These are phyloP conservation scores for Martiniozyma asiatica DNA, from an alignment of 1,139 yeast genomes.

Conservation along the genomic window DNA sequence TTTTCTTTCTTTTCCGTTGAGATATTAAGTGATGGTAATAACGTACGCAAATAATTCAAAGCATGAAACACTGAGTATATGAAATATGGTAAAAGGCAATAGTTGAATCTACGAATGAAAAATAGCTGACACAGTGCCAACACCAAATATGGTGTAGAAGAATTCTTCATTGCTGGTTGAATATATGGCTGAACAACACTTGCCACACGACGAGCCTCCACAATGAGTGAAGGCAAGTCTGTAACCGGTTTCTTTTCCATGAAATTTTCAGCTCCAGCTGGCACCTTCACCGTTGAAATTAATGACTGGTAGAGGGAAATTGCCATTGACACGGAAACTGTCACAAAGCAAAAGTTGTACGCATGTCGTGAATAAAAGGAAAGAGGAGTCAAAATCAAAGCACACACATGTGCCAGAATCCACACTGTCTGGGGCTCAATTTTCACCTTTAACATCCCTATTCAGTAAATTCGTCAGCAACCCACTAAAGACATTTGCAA, in stretches of 20 bases:
- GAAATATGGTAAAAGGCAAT: constrained; percentile 54
- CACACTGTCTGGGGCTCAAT: too few species aligned
- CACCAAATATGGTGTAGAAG: constrained; percentile 59
- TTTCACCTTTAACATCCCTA: too few species aligned
- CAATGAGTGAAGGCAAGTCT: constrained; percentile 3
- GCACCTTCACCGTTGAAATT: constrained; percentile 4
- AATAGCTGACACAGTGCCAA: constrained; percentile 56
- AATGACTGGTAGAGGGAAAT: constrained; percentile 52
- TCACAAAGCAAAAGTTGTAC: too few species aligned
- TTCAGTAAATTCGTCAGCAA: too few species aligned
- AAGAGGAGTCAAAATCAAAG: too few species aligned
- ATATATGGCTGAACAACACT: constrained; percentile 41
- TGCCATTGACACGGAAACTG: too few species aligned
- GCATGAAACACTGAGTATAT: constrained; percentile 66
- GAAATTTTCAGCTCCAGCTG: background rate
- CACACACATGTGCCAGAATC: too few species aligned
- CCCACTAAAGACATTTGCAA: too few species aligned
- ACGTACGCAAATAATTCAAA: constrained; percentile 51
- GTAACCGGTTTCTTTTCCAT: constrained; percentile 9
- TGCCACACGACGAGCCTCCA: constrained; percentile 41
- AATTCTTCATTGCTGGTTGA: constrained; percentile 34
- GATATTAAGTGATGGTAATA: constrained; percentile 58
- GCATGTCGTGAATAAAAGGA: too few species aligned
- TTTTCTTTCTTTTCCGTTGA: constrained; percentile 23
- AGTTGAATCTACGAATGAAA: constrained; percentile 37